These are phyloP conservation scores for Phylloboletellus chloephorus DNA, from an alignment of 1,284 basidiomycete species.

Conservation along the genomic window DNA sequence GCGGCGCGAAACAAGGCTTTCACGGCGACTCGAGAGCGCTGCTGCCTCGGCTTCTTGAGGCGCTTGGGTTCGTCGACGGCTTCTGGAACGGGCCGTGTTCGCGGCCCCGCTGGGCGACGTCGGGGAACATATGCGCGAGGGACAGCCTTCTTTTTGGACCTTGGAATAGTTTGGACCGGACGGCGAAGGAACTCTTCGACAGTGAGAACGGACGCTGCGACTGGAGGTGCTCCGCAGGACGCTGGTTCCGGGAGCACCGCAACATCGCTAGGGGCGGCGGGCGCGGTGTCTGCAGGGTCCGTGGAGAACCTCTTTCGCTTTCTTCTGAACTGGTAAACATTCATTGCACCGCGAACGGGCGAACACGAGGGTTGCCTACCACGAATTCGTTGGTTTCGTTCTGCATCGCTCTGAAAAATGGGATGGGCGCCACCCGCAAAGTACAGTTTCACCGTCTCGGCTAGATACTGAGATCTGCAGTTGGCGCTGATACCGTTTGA, in stretches of 20 bases:
- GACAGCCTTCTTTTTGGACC: conserved; percentile 3
- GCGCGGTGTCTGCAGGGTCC: conserved; percentile 3
- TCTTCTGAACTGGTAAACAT: conserved; percentile 25
- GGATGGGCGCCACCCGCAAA: too few species aligned
- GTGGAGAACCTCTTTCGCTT: conserved; percentile 23
- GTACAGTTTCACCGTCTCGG: too few species aligned
- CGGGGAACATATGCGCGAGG: conserved; percentile 22
- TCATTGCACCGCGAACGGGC: neutral
- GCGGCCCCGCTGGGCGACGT: neutral
- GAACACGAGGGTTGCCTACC: conserved; percentile 14
- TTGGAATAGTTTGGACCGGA: conserved; percentile 4
- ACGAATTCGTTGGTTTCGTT: conserved; percentile 23
- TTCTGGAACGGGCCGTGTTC: neutral
- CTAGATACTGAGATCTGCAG: neutral
- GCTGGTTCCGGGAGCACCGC: conserved; percentile 11
- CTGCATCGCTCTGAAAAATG: conserved; percentile 5
- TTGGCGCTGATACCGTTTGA: neutral
- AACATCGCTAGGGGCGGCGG: conserved; percentile 6
- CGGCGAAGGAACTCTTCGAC: conserved; percentile 27
- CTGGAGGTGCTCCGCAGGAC: neutral
- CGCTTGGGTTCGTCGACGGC: neutral
- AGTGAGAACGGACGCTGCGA: conserved; percentile 14
- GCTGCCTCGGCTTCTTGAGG: conserved; percentile 1
- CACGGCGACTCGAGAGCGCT: conserved; percentile 10
- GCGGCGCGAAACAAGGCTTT: conserved; percentile 22